Base-by-base conservation (phyloP, 805 yeast species). In the Kodamaea neixiangensis region DNA sequence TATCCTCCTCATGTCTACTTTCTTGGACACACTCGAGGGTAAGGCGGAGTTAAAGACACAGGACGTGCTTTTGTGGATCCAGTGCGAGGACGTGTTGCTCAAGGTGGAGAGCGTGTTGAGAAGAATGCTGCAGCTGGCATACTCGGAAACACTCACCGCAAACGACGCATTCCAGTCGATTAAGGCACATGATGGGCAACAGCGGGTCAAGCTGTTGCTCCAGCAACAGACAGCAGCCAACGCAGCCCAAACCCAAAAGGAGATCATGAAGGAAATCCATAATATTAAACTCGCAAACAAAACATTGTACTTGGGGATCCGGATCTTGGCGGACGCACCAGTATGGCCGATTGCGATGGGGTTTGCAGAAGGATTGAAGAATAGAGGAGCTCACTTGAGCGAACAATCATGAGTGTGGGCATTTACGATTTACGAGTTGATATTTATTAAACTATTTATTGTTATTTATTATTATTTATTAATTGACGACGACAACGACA, bases 281-380 rank as follows among this genome's bases (percentile, higher is more conserved):
- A 45, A 63, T 72, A 46, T 80, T 81, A 11, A 72, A 79, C 62
- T 71, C 81, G 47, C 80, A 85, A 15, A 73, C 79, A 46, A 78
- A 83, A 61, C 85, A 17, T 67, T 87, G 38, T 83, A 85, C 50
- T 67, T 87, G 35, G 96, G 94, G 38, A 87, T 87, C 10, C 72
- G 90, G 58, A 85, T 87, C 25, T 72, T 87, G 47, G 90, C 91
- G 3, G 94, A 87, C 71, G 92, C 92, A 0, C 94, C 94, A 13
- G 86, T 87, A 20, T 87, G 96, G 96, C 94, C 94, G 0, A 78
- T 87, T 46, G 88, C 91, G 0, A 70, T 87, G 64, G 80, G 85
- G 15, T 86, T 87, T 71, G 93, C 93, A 0, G 93, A 87, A 62
- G 91, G 90, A 1, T 72, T 87, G 59, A 87, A 85, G 62, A 79